phyloP scores from a whole-genome alignment of 345 rosid species.

The Psidium guajava region DNA sequence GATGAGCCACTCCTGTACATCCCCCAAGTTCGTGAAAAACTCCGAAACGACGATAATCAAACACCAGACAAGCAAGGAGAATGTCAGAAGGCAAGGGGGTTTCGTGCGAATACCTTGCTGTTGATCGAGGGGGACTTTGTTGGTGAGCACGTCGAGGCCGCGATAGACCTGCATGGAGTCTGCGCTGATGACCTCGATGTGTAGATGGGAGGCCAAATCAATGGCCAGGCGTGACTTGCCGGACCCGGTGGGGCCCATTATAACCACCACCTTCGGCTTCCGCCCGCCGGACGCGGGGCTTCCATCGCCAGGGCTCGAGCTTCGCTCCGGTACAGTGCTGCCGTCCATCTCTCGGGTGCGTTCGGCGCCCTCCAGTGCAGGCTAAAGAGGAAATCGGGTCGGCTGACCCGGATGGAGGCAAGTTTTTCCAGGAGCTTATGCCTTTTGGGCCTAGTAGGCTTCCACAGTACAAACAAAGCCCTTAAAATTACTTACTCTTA shows the following conservation, averaged over 20 bases:
- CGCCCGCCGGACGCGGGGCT: background rate
- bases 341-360: constrained; percentile 11
- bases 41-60: background rate
- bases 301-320: constrained; percentile 18
- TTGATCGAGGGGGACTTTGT: constrained; percentile 54
- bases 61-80: background rate
- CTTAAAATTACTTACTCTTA: too few species aligned
- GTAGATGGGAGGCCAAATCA: constrained; percentile 66
- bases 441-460: too few species aligned
- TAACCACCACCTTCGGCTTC: constrained; percentile 52
- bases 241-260: constrained; percentile 90
- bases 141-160: constrained; percentile 86
- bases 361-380: background rate
- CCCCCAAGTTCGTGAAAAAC: background rate
- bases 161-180: constrained; percentile 93
- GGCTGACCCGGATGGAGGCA: too few species aligned
- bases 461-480: too few species aligned
- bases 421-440: too few species aligned
- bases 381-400: background rate
- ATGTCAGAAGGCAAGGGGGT: background rate
- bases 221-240: constrained; percentile 85
- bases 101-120: constrained; percentile 37
- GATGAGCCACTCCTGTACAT: constrained; percentile 68
- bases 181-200: constrained; percentile 79
- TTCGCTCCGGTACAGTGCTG: background rate